A percentile compares a stretch with the other conserved stretches of the same genome.
These are phyloP conservation scores for Cokeromyces recurvatus DNA, from an alignment of 371 early-diverging fungal species.

Conservation along the genomic window DNA sequence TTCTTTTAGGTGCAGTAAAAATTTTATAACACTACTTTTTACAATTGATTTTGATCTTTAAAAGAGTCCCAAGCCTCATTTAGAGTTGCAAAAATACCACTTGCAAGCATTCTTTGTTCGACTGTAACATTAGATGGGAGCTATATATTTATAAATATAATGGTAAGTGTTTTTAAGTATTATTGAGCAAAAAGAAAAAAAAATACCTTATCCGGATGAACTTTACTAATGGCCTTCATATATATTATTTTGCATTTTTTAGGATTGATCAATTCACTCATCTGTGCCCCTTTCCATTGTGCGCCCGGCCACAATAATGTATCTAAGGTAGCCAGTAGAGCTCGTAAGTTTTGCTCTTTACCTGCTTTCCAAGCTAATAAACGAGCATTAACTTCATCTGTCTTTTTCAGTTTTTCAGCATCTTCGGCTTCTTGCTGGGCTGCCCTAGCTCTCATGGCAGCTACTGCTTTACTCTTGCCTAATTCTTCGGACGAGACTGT, in stretches of 20 bases:
- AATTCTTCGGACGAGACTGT: conserved; percentile 14
- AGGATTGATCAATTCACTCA: conserved; percentile 83
- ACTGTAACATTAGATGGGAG: conserved; percentile 47
- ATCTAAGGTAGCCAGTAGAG: conserved; percentile 82
- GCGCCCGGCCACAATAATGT: conserved; percentile 75
- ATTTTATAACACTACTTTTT: too few relatives aligned
- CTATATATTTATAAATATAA: conserved; percentile 15
- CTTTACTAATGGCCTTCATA: conserved; percentile 88
- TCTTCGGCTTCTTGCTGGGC: conserved; percentile 72
- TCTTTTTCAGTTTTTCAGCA: conserved; percentile 63
- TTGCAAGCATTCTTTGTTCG: conserved; percentile 78
- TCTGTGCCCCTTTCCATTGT: conserved; percentile 69
- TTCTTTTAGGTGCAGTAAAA: too few relatives aligned
- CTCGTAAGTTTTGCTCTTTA: conserved; percentile 90
- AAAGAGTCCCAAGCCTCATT: conserved; percentile 91
- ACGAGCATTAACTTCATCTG: conserved; percentile 75
- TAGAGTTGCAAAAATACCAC: conserved; percentile 71
- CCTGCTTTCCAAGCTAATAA: conserved; percentile 72
- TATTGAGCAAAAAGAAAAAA: too few relatives aligned
- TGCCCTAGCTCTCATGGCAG: conserved; percentile 70
- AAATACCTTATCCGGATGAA: conserved; percentile 97
- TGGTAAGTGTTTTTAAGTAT: not conserved
- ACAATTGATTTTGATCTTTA: conserved; percentile 29
- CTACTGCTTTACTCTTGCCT: conserved; percentile 51
- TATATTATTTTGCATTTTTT: conserved; percentile 86